A percentile compares a stretch with the other conserved stretches of the same genome.
Conservation (phyloP, 305 asterid species). For the Striga hermonthica region DNA sequence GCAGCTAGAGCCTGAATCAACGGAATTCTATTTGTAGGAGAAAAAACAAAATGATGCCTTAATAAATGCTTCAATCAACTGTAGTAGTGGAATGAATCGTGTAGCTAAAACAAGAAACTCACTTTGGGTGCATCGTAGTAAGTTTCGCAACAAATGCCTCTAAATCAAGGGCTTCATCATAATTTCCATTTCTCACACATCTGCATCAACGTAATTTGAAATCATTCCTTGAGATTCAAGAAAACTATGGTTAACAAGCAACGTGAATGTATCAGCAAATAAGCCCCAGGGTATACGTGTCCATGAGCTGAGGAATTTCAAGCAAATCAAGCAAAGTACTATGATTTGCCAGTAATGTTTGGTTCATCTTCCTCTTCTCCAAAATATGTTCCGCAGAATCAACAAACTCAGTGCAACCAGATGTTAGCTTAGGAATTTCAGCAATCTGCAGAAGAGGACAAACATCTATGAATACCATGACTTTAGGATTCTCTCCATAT, state of each 20-base stretch:
- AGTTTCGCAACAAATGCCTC: constrained; percentile 78
- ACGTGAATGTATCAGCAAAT: constrained; percentile 21
- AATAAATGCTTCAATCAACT: constrained; percentile 27
- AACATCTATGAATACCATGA: constrained; percentile 14
- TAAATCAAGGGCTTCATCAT: constrained; percentile 83
- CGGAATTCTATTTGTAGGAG: constrained; percentile 49
- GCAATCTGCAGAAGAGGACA: constrained; percentile 52
- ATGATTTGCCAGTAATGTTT: constrained; percentile 65
- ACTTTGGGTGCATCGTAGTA: constrained; percentile 76
- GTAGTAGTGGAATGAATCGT: constrained; percentile 22
- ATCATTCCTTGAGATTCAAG: constrained; percentile 10
- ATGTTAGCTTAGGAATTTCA: constrained; percentile 71
- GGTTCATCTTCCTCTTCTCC: constrained; percentile 82
- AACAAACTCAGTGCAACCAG: constrained; percentile 72
- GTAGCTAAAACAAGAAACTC: constrained; percentile 37
- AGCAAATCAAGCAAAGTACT: constrained; percentile 84
- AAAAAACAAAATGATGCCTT: constrained; percentile 22
- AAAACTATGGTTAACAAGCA: constrained; percentile 10
- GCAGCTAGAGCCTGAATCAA: constrained; percentile 76
- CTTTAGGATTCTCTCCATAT: background rate
- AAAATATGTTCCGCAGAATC: constrained; percentile 68
- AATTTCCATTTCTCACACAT: constrained; percentile 79
- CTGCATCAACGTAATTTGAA: constrained; percentile 39
- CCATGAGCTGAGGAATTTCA: constrained; percentile 93
- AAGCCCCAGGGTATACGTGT: constrained; percentile 53